Evolutionary conservation across 768 basidiomycete genomes (phyloP), one percentile per base, ranked within the genome.

Genomic region (Mycena floridula): DNA sequence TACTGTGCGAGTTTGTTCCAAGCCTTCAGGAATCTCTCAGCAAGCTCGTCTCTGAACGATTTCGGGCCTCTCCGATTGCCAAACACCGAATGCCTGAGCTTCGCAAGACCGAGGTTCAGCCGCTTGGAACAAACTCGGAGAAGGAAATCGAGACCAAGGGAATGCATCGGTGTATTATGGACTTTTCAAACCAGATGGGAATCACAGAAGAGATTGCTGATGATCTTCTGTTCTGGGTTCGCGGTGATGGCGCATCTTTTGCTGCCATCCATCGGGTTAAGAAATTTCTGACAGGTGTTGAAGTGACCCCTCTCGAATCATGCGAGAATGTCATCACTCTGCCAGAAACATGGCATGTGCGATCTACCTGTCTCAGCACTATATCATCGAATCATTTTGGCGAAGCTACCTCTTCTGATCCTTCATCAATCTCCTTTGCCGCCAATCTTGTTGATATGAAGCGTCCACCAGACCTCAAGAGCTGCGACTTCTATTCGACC

Each of bases 281-380:
- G n/a, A n/a, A n/a, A n/a, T n/a, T n/a, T n/a, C n/a, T n/a, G n/a
- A n/a, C n/a, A n/a, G n/a, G n/a, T n/a, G n/a, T n/a, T n/a, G n/a
- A n/a, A n/a, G n/a, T n/a, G n/a, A n/a, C n/a, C n/a, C n/a, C n/a
- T n/a, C n/a, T n/a, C n/a, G n/a, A 30, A 16, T 9, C 28, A 30
- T 16, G 9, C 16, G 28, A 16, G 28, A 30, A 30, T 16, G 9
- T 30, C 9, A 30, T 30, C 28, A 9, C 28, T 0, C 43, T 44
- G 1, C 50, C 46, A 0, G 49, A 53, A 25, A 45, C 48, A 9
- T 53, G 49, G 52, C 52, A 53, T 36, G 48, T 40, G 6, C 37
- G 50, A 2, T 42, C 50, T 3, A 53, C 52, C 1, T 39, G 43
- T 7, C 23, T 50, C 9, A 50, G 45, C 15, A 38, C 46, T 0